These are phyloP conservation scores for Daedaleopsis sinensis DNA, from an alignment of 768 basidiomycete genomes.

Conservation along the genomic window DNA sequence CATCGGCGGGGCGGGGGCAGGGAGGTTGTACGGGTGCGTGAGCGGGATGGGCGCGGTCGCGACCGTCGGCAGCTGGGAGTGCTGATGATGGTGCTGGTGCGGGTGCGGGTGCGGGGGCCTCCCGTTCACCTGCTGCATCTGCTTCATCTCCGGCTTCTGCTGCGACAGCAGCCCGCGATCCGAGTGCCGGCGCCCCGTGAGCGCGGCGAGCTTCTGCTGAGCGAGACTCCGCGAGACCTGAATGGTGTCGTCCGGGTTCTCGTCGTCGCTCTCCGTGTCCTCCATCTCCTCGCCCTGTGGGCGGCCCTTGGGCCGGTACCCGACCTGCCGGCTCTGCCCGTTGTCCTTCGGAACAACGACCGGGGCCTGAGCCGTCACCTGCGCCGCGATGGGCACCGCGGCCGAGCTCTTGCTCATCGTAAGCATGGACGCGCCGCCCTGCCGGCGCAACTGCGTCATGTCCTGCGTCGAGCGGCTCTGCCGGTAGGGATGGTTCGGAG, in stretches of 20 bases:
- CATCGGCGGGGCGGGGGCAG: slow-evolving; percentile 62
- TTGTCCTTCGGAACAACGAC: slow-evolving; percentile 24
- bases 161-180: slow-evolving; percentile 30
- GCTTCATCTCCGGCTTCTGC: slow-evolving; percentile 22
- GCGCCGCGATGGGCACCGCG: slow-evolving; percentile 59
- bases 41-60: slow-evolving; percentile 61
- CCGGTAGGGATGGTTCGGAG: slow-evolving; percentile 60
- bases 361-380: slow-evolving; percentile 42
- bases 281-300: slow-evolving; percentile 71
- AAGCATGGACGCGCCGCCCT: slow-evolving; percentile 29
- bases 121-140: background rate
- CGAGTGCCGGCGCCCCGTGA: slow-evolving; percentile 51
- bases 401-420: slow-evolving; percentile 58
- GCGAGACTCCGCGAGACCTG: slow-evolving; percentile 70
- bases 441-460: slow-evolving; percentile 37
- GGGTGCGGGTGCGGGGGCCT: background rate
- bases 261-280: slow-evolving; percentile 52
- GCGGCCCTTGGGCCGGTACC: slow-evolving; percentile 66
- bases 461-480: slow-evolving; percentile 52
- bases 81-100: slow-evolving; percentile 1
- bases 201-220: slow-evolving; percentile 62
- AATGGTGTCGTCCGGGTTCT: slow-evolving; percentile 51
- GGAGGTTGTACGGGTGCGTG: slow-evolving; percentile 73
- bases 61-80: slow-evolving; percentile 34
- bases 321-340: slow-evolving; percentile 25